Conservation (phyloP, 495 filamentous ascomycete genomes). For the Tuber magnatum region DNA sequence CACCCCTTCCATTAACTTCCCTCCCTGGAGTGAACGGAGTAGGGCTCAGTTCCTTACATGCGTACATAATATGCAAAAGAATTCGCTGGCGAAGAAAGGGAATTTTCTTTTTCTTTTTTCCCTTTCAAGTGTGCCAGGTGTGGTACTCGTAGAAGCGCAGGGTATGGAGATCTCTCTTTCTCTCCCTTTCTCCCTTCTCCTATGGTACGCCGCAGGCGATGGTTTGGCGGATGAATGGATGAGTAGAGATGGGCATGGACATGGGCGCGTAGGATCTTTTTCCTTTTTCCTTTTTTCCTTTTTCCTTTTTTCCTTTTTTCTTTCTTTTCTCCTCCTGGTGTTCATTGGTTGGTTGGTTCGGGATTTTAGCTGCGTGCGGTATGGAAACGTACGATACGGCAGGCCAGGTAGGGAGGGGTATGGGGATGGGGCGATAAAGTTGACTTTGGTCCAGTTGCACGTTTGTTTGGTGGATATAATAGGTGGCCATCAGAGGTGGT, state of each 20-base stretch:
- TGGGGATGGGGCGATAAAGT: neutral
- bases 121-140: neutral
- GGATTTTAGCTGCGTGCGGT: neutral
- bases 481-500: neutral
- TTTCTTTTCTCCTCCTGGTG: neutral
- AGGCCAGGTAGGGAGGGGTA: neutral
- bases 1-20: neutral
- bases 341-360: neutral
- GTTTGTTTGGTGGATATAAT: neutral
- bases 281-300: no score
- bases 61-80: neutral
- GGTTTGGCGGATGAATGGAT: neutral
- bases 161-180: neutral
- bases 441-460: neutral
- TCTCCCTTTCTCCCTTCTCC: neutral
- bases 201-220: neutral
- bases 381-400: neutral
- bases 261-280: neutral
- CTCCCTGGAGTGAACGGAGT: neutral
- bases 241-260: neutral
- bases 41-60: neutral
- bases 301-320: neutral
- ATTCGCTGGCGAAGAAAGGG: neutral
- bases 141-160: neutral
- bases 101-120: neutral